Evolutionary conservation across 169 alveolate species (phyloP).

Genomic region (Cryptosporidium ubiquitum): DNA sequence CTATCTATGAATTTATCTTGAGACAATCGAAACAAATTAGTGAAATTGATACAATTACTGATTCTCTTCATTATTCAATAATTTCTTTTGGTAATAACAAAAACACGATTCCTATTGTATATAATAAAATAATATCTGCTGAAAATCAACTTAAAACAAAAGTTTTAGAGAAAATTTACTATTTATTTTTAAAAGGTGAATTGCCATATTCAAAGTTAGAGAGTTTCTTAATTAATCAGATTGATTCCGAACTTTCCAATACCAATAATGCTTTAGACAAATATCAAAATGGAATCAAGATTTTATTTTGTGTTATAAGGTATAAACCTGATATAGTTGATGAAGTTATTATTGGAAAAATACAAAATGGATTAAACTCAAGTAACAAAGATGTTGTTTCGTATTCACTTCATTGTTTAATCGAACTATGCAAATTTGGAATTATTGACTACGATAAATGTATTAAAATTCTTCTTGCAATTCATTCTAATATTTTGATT

Average conservation of each 20-base stretch:
- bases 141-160: not conserved
- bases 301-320: conserved; percentile 26
- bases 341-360: conserved; percentile 23
- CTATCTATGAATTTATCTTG: conserved; percentile 13
- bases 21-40: not conserved
- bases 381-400: conserved; percentile 29
- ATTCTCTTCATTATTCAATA: conserved; percentile 15
- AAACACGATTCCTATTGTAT: conserved; percentile 35
- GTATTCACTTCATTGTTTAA: conserved; percentile 60
- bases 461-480: conserved; percentile 27
- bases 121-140: not conserved
- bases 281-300: conserved; percentile 21
- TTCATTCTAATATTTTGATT: conserved; percentile 30
- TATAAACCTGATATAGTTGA: conserved; percentile 63
- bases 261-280: not conserved
- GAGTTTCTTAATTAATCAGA: not conserved
- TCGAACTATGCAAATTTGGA: conserved; percentile 53
- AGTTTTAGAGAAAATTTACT: not conserved
- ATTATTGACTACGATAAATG: conserved; percentile 51
- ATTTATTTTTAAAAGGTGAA: conserved; percentile 56
- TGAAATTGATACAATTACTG: not conserved
- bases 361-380: conserved; percentile 57
- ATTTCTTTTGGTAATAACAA: conserved; percentile 38
- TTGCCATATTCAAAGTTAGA: conserved; percentile 63
- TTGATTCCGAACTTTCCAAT: conserved; percentile 20